phyloP scores from a whole-genome alignment of 495 filamentous ascomycete genomes.

The Thermochaetoides thermophila region DNA sequence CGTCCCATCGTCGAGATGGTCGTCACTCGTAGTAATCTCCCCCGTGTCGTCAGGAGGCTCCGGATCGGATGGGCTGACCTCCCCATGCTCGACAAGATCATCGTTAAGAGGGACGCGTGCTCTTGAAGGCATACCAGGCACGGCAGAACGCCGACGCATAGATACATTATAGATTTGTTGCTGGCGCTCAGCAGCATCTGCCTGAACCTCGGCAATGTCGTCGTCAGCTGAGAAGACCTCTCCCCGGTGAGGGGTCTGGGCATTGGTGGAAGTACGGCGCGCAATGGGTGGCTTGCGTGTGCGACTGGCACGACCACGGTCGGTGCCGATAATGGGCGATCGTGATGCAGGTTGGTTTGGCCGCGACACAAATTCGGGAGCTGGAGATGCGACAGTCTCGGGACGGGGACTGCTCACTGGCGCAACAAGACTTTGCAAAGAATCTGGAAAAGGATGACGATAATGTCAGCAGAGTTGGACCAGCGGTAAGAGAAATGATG shows the following conservation, averaged over 20 bases:
- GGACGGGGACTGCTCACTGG: slow-evolving; percentile 10
- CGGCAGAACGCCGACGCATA: slow-evolving; percentile 54
- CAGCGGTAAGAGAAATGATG: too few relatives aligned
- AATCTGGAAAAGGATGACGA: slow-evolving; percentile 3
- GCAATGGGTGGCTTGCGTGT: slow-evolving; percentile 57
- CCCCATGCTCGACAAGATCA: slow-evolving; percentile 20
- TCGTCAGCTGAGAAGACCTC: slow-evolving; percentile 93
- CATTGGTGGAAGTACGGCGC: slow-evolving; percentile 60
- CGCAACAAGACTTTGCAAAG: slow-evolving; percentile 20
- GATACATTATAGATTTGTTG: slow-evolving; percentile 43
- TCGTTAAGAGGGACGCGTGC: slow-evolving; percentile 35
- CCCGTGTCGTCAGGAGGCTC: slow-evolving; percentile 18
- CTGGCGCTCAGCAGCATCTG: slow-evolving; percentile 28
- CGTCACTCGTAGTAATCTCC: slow-evolving; percentile 10
- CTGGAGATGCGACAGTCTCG: slow-evolving; percentile 16
- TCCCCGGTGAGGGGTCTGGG: slow-evolving; percentile 58
- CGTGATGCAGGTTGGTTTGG: slow-evolving; percentile 24
- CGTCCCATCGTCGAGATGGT: slow-evolving; percentile 18
- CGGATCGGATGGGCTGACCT: slow-evolving; percentile 10
- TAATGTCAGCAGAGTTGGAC: not conserved
- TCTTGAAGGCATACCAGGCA: slow-evolving; percentile 43
- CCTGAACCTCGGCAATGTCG: slow-evolving; percentile 68
- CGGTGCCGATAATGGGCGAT: slow-evolving; percentile 42
- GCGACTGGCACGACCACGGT: slow-evolving; percentile 38
- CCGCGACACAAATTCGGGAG: slow-evolving; percentile 10